Base-by-base conservation (phyloP, 805 yeast genomes). In the Wickerhamomyces hampshirensis region DNA sequence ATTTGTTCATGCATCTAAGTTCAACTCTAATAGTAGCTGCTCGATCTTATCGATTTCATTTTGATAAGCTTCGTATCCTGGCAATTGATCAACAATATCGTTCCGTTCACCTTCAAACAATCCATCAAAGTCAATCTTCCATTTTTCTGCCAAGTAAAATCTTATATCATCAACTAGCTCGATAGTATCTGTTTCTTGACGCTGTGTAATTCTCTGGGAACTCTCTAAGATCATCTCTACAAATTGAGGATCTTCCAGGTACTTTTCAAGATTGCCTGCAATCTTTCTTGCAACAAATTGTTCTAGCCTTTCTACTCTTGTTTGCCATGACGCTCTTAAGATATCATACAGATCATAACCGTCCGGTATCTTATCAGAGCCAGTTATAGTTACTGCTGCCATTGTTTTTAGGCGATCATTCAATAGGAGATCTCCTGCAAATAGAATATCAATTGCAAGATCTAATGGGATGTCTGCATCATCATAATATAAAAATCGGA, bases 161-260 rank as follows among this genome's bases (percentile, higher is more conserved):
- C 88, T 64, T 9, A 84, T 78, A 59, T 84, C 94, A 57, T 84
- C 95, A 18, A 84, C 65, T 46, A 84, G 62, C 49, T 84, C 95
- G 51, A 84, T 80, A 1, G 91, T 80, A 59, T 84, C 95, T 0
- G 84, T 80, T 41, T 77, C 85, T 46, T 84, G 78, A 51, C 93
- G 68, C 12, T 55, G 58, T 15, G 68, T 50, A 33, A 84, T 82
- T 47, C 85, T 61, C 12, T 50, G 44, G 0, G 91, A 81, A 51
- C 75, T 67, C 44, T 69, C 72, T n/a, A 46, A 8, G 5, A 69
- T 54, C 13, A 70, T 51, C 0, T 53, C 60, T 33, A 56, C 50
- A 34, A 75, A 65, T 29, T 66, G 68, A 1, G 59, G 56, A n/a
- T 61, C 61, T 1, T 44, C 27, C 5, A 63, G 46, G 55, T 53